These are phyloP conservation scores for Fusarium piperis DNA, from an alignment of 2,329 filamentous ascomycete species.

Conservation along the genomic window DNA sequence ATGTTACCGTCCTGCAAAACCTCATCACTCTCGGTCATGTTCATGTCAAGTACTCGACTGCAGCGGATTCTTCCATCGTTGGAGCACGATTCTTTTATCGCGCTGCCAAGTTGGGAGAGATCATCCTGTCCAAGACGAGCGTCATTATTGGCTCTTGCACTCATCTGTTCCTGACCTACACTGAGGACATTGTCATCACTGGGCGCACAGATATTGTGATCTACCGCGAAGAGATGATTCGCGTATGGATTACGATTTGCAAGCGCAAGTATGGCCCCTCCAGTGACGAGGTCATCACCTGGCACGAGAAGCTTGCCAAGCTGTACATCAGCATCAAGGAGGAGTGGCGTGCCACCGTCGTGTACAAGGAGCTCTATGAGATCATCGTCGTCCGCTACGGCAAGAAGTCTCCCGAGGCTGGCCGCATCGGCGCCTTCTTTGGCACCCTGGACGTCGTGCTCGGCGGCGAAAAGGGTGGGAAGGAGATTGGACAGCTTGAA, in stretches of 20 bases:
- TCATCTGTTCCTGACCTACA: slow-evolving; percentile 48
- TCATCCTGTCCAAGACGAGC: slow-evolving; percentile 45
- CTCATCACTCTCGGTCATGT: slow-evolving; percentile 50
- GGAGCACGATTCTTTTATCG: slow-evolving; percentile 50
- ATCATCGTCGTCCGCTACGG: slow-evolving; percentile 47
- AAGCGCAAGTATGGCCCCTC: slow-evolving; percentile 47
- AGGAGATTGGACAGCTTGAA: slow-evolving; percentile 45
- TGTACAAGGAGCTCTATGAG: slow-evolving; percentile 49
- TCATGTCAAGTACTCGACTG: slow-evolving; percentile 36
- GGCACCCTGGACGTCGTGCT: slow-evolving; percentile 49
- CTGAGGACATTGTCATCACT: slow-evolving; percentile 47
- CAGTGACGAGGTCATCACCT: slow-evolving; percentile 50
- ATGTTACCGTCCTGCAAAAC: slow-evolving; percentile 48
- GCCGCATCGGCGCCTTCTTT: slow-evolving; percentile 44
- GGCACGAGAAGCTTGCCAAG: slow-evolving; percentile 49
- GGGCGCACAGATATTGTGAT: slow-evolving; percentile 48
- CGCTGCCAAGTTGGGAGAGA: slow-evolving; percentile 46
- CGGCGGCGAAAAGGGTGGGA: slow-evolving; percentile 37
- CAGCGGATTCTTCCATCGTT: slow-evolving; percentile 28
- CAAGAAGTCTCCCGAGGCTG: slow-evolving; percentile 44
- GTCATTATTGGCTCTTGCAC: slow-evolving; percentile 48
- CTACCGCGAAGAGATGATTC: slow-evolving; percentile 51
- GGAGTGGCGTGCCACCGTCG: slow-evolving; percentile 44
- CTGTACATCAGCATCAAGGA: slow-evolving; percentile 51
- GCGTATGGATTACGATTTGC: slow-evolving; percentile 50